phyloP scores from a whole-genome alignment of 352 stramenopile genomes.

The Phytophthora parvispora region DNA sequence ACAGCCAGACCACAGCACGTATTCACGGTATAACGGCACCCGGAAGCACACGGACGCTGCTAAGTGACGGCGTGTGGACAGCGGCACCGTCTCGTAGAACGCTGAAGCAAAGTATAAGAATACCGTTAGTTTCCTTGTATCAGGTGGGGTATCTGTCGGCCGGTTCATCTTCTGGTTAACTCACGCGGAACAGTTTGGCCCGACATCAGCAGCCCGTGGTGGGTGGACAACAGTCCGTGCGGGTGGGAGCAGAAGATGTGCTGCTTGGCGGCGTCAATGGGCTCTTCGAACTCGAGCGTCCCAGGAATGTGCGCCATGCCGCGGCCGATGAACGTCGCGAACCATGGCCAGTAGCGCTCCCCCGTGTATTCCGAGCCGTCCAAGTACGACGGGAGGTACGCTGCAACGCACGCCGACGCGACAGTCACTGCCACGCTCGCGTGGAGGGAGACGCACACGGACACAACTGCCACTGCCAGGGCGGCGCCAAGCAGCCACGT shows the following conservation, averaged over 20 bases:
- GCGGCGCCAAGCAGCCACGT: constrained; percentile 44
- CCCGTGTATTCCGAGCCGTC: constrained; percentile 68
- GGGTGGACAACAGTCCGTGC: constrained; percentile 76
- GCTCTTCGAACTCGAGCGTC: constrained; percentile 80
- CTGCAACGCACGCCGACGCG: constrained; percentile 33
- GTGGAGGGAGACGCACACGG: constrained; percentile 41
- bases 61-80: constrained; percentile 72
- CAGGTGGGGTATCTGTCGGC: not conserved
- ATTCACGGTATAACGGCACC: constrained; percentile 83
- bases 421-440: constrained; percentile 20
- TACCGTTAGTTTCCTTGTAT: constrained; percentile 2
- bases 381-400: constrained; percentile 70
- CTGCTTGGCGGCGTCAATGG: constrained; percentile 65
- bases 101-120: constrained; percentile 37
- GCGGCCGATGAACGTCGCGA: constrained; percentile 47
- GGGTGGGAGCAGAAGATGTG: constrained; percentile 88
- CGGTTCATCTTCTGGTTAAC: constrained; percentile 19
- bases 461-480: constrained; percentile 38
- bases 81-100: constrained; percentile 77
- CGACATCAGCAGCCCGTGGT: constrained; percentile 74
- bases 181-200: constrained; percentile 69
- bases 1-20: constrained; percentile 79
- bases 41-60: constrained; percentile 82
- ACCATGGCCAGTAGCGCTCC: constrained; percentile 68
- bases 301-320: constrained; percentile 49